Percentiles rank a stretch among this genome's conserved stretches.
phyloP scores from a whole-genome alignment of 768 basidiomycete species.

The Tulasnella sp. region DNA sequence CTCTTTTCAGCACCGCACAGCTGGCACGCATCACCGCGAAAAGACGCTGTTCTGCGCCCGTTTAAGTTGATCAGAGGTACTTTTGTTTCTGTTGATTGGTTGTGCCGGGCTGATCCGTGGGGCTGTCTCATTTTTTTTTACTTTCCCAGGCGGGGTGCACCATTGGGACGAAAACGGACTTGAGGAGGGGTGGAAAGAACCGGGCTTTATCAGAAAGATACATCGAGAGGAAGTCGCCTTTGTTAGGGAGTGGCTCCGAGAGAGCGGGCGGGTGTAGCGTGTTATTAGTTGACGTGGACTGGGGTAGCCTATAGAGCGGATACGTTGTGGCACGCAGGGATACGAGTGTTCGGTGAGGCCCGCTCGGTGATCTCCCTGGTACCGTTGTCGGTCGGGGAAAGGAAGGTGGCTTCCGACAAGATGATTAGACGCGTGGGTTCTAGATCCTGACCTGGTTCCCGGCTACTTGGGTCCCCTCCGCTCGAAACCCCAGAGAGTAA shows the following conservation, averaged over 20 bases:
- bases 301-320: constrained; percentile 15
- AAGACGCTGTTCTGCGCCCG: constrained; percentile 73
- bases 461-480: constrained; percentile 13
- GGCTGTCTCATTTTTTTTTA: neutral
- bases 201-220: constrained; percentile 74
- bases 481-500: constrained; percentile 6
- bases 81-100: constrained; percentile 40
- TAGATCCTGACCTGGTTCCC: constrained; percentile 9
- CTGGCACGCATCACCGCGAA: constrained; percentile 64
- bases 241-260: constrained; percentile 71
- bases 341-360: constrained; percentile 17
- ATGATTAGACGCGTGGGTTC: constrained; percentile 19
- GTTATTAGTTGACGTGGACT: constrained; percentile 12
- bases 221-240: constrained; percentile 81
- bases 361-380: constrained; percentile 17
- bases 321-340: constrained; percentile 21
- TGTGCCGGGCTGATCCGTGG: neutral
- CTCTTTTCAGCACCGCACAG: constrained; percentile 63
- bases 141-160: constrained; percentile 65
- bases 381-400: neutral
- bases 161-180: constrained; percentile 76
- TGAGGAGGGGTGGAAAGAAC: constrained; percentile 62
- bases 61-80: constrained; percentile 86
- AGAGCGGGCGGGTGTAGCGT: constrained; percentile 42
- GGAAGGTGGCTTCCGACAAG: constrained; percentile 17